Conservation (phyloP, 306 rosid genomes). For the Alnus rubra region DNA sequence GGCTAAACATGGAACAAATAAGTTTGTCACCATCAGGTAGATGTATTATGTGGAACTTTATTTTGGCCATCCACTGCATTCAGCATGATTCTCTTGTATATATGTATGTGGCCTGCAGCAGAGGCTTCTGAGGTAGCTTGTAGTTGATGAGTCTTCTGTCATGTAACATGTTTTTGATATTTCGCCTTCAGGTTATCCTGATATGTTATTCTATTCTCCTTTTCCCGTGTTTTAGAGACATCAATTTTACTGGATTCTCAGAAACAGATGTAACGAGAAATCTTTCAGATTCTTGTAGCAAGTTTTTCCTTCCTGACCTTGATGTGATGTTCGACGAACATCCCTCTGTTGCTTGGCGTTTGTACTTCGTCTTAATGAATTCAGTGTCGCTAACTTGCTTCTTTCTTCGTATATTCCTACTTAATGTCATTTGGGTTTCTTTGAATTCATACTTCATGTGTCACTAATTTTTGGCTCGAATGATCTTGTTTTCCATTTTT, state of each 20-base stretch:
- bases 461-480: neutral
- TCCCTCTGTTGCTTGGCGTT: neutral
- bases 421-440: neutral
- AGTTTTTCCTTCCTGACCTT: slow-evolving; percentile 1
- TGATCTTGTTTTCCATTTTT: too few relatives aligned
- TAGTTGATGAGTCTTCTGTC: slow-evolving; percentile 51
- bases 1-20: slow-evolving; percentile 98
- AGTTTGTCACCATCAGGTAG: slow-evolving; percentile 97
- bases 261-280: slow-evolving; percentile 3
- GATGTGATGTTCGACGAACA: neutral
- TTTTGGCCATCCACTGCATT: slow-evolving; percentile 34
- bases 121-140: slow-evolving; percentile 63
- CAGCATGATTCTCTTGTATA: slow-evolving; percentile 62
- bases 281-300: neutral
- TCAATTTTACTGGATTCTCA: neutral
- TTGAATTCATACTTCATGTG: neutral
- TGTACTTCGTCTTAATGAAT: neutral
- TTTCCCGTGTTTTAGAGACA: neutral
- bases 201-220: slow-evolving; percentile 28
- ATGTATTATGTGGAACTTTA: slow-evolving; percentile 21
- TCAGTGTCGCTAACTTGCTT: neutral
- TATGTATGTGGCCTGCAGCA: slow-evolving; percentile 60
- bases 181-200: slow-evolving; percentile 12
- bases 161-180: slow-evolving; percentile 40
- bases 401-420: neutral